phyloP scores from a whole-genome alignment of 2,329 filamentous ascomycete species.

The Neonectria neomacrospora region DNA sequence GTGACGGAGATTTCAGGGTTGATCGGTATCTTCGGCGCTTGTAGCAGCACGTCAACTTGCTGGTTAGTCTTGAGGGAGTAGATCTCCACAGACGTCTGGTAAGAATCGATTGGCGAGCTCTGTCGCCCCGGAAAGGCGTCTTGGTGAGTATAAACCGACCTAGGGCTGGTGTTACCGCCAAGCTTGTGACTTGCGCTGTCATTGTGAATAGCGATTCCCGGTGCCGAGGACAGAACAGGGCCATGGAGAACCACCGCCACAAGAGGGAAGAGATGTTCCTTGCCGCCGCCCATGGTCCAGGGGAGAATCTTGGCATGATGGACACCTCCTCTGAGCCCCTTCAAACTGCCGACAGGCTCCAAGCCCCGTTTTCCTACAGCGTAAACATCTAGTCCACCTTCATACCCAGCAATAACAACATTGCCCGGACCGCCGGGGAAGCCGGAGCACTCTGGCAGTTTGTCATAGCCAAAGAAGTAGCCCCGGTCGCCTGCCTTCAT shows the following conservation, averaged over 20 bases:
- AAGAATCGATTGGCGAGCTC: constrained; percentile 64
- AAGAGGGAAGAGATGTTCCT: constrained; percentile 72
- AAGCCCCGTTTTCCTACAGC: constrained; percentile 77
- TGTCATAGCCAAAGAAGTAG: constrained; percentile 86
- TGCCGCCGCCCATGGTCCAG: constrained; percentile 68
- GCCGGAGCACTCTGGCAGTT: constrained; percentile 61
- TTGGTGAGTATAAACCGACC: constrained; percentile 53
- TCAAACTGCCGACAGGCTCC: constrained; percentile 75
- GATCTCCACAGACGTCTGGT: constrained; percentile 89
- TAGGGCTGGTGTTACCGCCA: constrained; percentile 56
- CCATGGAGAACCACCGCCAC: constrained; percentile 86
- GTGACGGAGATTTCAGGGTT: constrained; percentile 64
- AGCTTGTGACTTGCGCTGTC: constrained; percentile 53
- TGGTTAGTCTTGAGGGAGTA: constrained; percentile 84
- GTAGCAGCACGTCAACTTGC: constrained; percentile 77
- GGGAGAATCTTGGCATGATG: constrained; percentile 85
- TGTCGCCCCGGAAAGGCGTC: constrained; percentile 50
- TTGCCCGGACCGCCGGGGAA: constrained; percentile 63
- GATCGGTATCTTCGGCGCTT: constrained; percentile 71
- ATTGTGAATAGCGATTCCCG: constrained; percentile 52
- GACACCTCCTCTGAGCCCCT: constrained; percentile 82
- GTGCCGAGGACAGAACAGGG: constrained; percentile 65
- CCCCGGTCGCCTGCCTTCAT: constrained; percentile 74
- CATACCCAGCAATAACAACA: constrained; percentile 80
- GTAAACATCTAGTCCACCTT: constrained; percentile 82